These are phyloP conservation scores for Ogataea haglerorum DNA, from an alignment of 805 yeast species.

Conservation along the genomic window DNA sequence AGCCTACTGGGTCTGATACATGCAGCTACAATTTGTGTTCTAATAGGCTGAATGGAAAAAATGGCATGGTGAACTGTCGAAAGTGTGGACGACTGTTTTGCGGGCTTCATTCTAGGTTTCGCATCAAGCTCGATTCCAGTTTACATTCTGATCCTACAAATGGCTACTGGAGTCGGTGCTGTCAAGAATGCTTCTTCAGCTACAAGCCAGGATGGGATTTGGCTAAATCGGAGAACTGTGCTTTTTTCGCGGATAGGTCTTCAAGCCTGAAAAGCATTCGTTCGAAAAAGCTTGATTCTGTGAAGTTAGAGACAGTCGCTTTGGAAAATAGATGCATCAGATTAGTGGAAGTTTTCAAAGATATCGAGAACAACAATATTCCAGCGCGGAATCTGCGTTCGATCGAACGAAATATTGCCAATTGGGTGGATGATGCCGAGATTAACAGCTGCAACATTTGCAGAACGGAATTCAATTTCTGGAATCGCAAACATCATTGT, in stretches of 20 bases:
- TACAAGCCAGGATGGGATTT: slow-evolving; percentile 29
- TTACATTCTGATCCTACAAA: slow-evolving; percentile 43
- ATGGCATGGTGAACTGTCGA: slow-evolving; percentile 66
- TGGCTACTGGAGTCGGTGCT: slow-evolving; percentile 72
- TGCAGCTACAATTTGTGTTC: slow-evolving; percentile 44
- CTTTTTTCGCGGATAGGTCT: slow-evolving; percentile 41
- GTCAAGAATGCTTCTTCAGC: slow-evolving; percentile 54
- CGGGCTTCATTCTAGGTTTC: slow-evolving; percentile 54
- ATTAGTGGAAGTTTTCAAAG: slow-evolving; percentile 25
- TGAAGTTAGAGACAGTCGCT: slow-evolving; percentile 50
- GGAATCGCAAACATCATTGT: slow-evolving; percentile 82
- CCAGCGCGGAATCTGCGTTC: slow-evolving; percentile 21
- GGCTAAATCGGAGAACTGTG: slow-evolving; percentile 5
- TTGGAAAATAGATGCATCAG: slow-evolving; percentile 59
- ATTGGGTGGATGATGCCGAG: slow-evolving; percentile 61
- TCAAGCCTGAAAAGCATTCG: slow-evolving; percentile 41
- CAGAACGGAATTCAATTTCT: slow-evolving; percentile 48
- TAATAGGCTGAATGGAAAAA: slow-evolving; percentile 44
- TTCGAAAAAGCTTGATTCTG: slow-evolving; percentile 41
- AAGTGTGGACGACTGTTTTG: slow-evolving; percentile 76
- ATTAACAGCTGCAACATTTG: slow-evolving; percentile 64
- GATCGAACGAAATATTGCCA: slow-evolving; percentile 47
- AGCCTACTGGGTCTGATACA: slow-evolving; percentile 38
- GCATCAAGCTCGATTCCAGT: slow-evolving; percentile 45
- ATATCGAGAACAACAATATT: slow-evolving; percentile 11